Evolutionary conservation across 1,284 basidiomycete genomes (phyloP).

Genomic region (Heimioporus retisporus): DNA sequence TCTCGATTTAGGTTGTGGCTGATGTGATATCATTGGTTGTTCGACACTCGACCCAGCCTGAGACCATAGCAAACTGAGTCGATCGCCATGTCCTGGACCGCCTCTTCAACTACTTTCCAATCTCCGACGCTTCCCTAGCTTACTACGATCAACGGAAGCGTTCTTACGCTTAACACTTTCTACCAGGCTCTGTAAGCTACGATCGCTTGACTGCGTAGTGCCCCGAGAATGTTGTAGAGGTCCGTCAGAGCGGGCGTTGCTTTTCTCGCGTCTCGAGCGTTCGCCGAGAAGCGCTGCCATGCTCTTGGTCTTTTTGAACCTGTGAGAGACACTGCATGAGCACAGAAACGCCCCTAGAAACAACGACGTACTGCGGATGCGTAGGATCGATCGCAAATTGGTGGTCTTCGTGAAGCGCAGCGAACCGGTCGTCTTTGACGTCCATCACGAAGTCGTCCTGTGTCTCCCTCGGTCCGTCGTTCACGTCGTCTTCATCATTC

Average conservation of each 20-base stretch:
- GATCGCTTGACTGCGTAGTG: constrained; percentile 24
- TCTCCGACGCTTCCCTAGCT: constrained; percentile 67
- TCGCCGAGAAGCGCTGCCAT: constrained; percentile 88
- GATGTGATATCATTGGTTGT: too few species aligned
- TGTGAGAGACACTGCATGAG: constrained; percentile 42
- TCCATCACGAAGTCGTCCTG: constrained; percentile 89
- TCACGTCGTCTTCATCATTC: constrained; percentile 52
- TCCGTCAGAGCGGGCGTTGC: constrained; percentile 27
- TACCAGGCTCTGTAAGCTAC: constrained; percentile 74
- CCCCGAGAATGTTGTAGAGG: constrained; percentile 17
- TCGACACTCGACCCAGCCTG: too few species aligned
- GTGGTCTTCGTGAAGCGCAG: constrained; percentile 89
- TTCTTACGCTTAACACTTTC: constrained; percentile 90
- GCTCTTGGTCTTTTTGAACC: constrained; percentile 91
- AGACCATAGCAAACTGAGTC: too few species aligned
- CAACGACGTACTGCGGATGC: constrained; percentile 85
- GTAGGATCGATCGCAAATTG: constrained; percentile 97
- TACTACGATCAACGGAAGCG: constrained; percentile 39
- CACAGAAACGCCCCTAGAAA: too few species aligned
- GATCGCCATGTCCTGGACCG: too few species aligned
- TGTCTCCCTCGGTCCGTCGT: constrained; percentile 63
- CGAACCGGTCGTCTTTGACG: constrained; percentile 91
- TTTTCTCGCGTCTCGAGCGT: constrained; percentile 68
- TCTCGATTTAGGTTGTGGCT: too few species aligned
- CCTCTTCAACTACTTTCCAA: constrained; percentile 34